phyloP scores from a whole-genome alignment of 176 grass and related monocot species.

The Hsuehochloa calcarea region DNA sequence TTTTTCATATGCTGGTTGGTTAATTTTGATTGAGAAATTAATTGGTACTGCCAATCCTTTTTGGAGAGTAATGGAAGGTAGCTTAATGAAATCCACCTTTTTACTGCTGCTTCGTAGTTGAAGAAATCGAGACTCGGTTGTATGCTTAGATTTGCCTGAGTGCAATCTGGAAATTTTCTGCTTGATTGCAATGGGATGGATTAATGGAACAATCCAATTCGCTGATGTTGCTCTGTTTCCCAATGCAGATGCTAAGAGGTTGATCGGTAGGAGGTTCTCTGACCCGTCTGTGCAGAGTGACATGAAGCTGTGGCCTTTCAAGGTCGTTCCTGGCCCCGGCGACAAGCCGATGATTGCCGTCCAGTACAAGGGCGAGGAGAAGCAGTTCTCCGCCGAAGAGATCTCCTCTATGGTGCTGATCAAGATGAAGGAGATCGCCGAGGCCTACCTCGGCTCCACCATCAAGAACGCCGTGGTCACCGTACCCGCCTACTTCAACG shows the following conservation, averaged over 20 bases:
- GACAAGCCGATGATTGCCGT: conserved; percentile 61
- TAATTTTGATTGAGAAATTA: neutral
- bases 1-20: neutral
- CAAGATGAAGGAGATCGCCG: conserved; percentile 55
- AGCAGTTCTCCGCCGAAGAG: conserved; percentile 53
- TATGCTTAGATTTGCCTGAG: neutral
- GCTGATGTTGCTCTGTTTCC: neutral
- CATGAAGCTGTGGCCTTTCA: conserved; percentile 64
- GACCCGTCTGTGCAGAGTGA: conserved; percentile 55
- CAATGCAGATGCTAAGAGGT: conserved; percentile 47
- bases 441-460: conserved; percentile 48
- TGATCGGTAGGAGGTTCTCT: conserved; percentile 54
- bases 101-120: neutral
- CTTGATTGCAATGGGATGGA: neutral
- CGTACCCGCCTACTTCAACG: conserved; percentile 55
- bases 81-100: neutral
- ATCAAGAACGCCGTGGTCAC: conserved; percentile 60
- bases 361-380: conserved; percentile 55
- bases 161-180: neutral
- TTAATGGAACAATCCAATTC: neutral
- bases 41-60: neutral
- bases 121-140: neutral
- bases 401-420: conserved; percentile 60
- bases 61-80: neutral
- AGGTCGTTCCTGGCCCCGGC: conserved; percentile 37